phyloP scores from a whole-genome alignment of 345 rosid species.

The Hevea brasiliensis region DNA sequence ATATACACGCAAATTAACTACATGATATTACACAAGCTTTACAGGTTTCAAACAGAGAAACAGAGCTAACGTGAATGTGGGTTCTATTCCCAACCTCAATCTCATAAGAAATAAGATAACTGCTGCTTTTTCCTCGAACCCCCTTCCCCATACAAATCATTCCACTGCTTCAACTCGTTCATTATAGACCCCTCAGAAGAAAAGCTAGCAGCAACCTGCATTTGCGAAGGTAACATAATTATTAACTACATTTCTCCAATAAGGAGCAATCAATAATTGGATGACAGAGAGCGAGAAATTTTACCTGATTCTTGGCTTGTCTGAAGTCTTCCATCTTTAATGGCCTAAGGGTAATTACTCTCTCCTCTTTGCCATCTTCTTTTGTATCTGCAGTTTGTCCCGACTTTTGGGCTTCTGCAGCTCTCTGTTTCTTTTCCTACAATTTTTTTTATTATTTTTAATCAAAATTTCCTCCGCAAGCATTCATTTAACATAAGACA shows the following conservation, averaged over 20 bases:
- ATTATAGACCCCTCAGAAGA: slow-evolving; percentile 68
- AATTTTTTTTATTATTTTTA: no score
- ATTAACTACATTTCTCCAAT: no score
- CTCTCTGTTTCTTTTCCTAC: slow-evolving; percentile 64
- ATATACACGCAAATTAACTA: neutral
- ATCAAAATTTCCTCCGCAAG: neutral
- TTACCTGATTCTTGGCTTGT: slow-evolving; percentile 81
- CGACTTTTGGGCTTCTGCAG: slow-evolving; percentile 34
- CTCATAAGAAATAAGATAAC: slow-evolving; percentile 71
- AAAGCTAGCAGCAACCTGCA: slow-evolving; percentile 92
- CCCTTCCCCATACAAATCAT: slow-evolving; percentile 85
- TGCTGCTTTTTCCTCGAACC: slow-evolving; percentile 92
- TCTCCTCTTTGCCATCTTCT: slow-evolving; percentile 45
- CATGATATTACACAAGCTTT: neutral
- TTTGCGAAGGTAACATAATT: neutral
- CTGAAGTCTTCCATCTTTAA: slow-evolving; percentile 72
- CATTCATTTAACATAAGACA: neutral
- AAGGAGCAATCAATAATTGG: no score
- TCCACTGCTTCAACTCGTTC: slow-evolving; percentile 90
- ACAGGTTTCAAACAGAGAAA: neutral
- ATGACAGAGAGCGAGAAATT: neutral
- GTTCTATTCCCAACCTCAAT: neutral
- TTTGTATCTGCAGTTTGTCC: slow-evolving; percentile 23
- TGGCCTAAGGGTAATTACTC: slow-evolving; percentile 65
- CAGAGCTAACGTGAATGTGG: no score